Evolutionary conservation across 2,329 filamentous ascomycete genomes (phyloP).

Genomic region (Leptographium lundbergii): DNA sequence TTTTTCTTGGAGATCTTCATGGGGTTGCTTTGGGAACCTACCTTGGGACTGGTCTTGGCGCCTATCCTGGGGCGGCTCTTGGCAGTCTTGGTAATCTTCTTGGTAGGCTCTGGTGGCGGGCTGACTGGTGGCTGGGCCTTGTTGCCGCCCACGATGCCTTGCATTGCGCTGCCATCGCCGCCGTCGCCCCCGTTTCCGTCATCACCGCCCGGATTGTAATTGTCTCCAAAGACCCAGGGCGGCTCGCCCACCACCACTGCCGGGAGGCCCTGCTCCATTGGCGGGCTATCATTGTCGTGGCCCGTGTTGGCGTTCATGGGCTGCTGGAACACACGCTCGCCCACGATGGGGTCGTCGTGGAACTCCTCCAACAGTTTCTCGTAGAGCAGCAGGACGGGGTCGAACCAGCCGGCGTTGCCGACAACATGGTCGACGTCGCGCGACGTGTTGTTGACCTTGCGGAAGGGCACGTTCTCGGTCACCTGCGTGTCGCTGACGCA

Average conservation of each 20-base stretch:
- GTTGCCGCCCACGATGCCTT: neutral
- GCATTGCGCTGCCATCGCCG: neutral
- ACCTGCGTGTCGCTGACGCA: constrained; percentile 1
- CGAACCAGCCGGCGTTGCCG: constrained; percentile 1
- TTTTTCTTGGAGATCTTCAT: no score
- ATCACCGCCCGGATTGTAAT: neutral
- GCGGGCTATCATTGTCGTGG: neutral
- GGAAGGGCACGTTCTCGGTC: neutral
- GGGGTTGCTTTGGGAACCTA: no score
- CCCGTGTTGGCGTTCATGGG: constrained; percentile 6
- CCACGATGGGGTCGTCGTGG: neutral
- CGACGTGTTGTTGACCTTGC: constrained; percentile 6
- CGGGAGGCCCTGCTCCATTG: neutral
- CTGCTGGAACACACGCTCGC: constrained; percentile 6
- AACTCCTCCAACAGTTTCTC: constrained; percentile 10
- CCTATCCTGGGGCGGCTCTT: no score
- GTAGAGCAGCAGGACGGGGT: constrained; percentile 9
- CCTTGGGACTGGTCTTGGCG: no score
- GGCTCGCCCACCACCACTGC: neutral
- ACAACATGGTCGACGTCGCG: neutral
- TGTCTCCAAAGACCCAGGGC: neutral
- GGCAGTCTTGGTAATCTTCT: no score
- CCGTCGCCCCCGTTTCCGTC: neutral
- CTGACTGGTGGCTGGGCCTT: neutral
- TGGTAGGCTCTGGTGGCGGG: no score